Evolutionary conservation across 2,329 filamentous ascomycete species (phyloP), one percentile per base, ranked within the genome.

Genomic region (Fusarium guadeloupense): DNA sequence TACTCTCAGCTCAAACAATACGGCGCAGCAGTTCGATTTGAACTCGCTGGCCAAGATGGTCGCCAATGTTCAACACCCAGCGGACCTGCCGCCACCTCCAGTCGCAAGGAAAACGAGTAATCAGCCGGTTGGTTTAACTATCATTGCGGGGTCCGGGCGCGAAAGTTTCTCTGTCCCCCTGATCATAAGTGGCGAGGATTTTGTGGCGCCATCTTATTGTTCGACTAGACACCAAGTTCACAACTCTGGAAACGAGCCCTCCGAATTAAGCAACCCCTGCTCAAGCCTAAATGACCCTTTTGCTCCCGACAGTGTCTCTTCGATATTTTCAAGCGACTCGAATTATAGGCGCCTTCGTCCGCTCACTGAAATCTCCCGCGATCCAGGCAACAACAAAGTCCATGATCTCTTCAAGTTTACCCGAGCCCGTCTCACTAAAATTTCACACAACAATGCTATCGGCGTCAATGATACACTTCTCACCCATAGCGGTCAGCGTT

Each of bases 11-110:
- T 88, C 89, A 34, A 92, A 94, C 68, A 89, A 94, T 71, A 95
- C 92, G 4, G 89, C 96, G 4, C 94, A 98, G 75, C 95, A 99
- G 74, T 98, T 96, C 72, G 93, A 98, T 73, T 82, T 98, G 38
- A 96, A 96, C 69, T 91, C 91, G 9, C 87, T 89, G 8, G 85
- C 91, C 12, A 80, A 87, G 72, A 86, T 97, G 80, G 91, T 97
- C 21, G 89, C 89, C 59, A 93, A 93, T 72, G 89, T 95, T 12
- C 93, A 97, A 69, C 93, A 97, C 74, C 85, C 89, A 25, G 91
- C 92, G 19, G 87, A 90, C 59, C 82, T 90, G 21, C 83, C 93
- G 13, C 91, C 92, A 25, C 91, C 92, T 12, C 91, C 92, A 2
- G 91, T 93, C 34, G 93, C 90, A 0, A 89, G 92, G 68, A 89